phyloP scores from a whole-genome alignment of 441 rosid genomes.

The Adansonia rubrostipa region DNA sequence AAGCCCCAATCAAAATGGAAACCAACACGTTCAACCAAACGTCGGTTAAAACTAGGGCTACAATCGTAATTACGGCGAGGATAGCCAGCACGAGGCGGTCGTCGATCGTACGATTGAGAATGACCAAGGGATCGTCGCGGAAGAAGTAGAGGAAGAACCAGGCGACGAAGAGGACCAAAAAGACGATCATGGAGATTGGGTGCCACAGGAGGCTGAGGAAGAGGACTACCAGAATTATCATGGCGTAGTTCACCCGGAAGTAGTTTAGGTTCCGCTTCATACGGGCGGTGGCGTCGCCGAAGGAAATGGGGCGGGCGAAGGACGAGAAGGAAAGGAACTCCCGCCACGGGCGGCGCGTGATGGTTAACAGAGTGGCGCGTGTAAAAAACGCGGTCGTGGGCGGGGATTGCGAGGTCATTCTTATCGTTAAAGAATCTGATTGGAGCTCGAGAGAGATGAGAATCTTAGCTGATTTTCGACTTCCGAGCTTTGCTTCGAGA shows the following conservation, averaged over 20 bases:
- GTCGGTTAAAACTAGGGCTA: slow-evolving; percentile 53
- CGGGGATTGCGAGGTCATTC: slow-evolving; percentile 41
- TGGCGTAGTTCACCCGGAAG: slow-evolving; percentile 71
- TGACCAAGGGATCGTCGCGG: slow-evolving; percentile 52
- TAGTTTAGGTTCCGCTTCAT: slow-evolving; percentile 50
- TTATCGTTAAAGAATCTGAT: background rate
- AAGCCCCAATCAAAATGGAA: slow-evolving; percentile 51
- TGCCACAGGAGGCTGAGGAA: slow-evolving; percentile 75
- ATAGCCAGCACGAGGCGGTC: slow-evolving; percentile 58
- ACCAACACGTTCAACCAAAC: slow-evolving; percentile 70
- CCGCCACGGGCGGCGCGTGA: slow-evolving; percentile 70
- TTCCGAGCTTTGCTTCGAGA: background rate
- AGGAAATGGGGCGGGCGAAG: slow-evolving; percentile 46
- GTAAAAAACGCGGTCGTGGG: slow-evolving; percentile 29
- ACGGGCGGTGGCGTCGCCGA: slow-evolving; percentile 52
- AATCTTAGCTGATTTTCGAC: background rate
- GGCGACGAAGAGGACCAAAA: slow-evolving; percentile 51
- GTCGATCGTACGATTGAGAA: slow-evolving; percentile 49
- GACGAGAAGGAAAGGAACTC: slow-evolving; percentile 44
- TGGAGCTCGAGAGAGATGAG: background rate
- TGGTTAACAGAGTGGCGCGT: slow-evolving; percentile 31
- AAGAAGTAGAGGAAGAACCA: slow-evolving; percentile 73
- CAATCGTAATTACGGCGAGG: slow-evolving; percentile 49
- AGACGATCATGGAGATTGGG: slow-evolving; percentile 65
- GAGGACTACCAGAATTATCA: slow-evolving; percentile 49